Evolutionary conservation across 2,329 filamentous ascomycete genomes (phyloP), one percentile per base, ranked within the genome.

Genomic region (Parascedosporium putredinis): DNA sequence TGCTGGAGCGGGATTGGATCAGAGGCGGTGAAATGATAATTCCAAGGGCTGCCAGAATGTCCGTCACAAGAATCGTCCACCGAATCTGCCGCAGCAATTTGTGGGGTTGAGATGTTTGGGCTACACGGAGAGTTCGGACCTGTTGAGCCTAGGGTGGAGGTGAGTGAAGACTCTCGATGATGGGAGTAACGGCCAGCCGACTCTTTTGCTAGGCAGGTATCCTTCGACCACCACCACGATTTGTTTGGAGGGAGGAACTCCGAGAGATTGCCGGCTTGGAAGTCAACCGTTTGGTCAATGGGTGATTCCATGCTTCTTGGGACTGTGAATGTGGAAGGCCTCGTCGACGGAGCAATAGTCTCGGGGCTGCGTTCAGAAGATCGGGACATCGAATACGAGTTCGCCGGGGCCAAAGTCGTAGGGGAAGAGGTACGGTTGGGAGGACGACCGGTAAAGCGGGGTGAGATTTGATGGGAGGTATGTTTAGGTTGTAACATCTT

Each of bases 41-140:
- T 50, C 48, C 48, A 50, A 23, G 47, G 40, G 18, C n/a, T 36
- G 42, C 16, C 45, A 50, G 61, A 57, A 50, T 67, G 55, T 62
- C 74, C 62, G 38, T 70, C 71, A 57, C 70, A 60, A 53, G 73
- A 64, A 50, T 79, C 78, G 49, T 65, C 66, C 12, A 59, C 53
- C 14, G 73, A 64, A 54, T 79, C 76, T 43, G 67, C 70, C 12
- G 78, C 63, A 22, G 75, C 75, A 46, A 83, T 78, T 7, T 79
- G 76, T 2, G 78, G 78, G 53, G 80, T 77, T 33, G 76, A 71
- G 2, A 69, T 74, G 57, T 69, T 78, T 51, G 72, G 66, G 34
- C 70, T 73, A 60, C 71, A 82, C 3, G 79, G 78, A 16, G 79
- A 83, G 0, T 73, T 68, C 16, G 79, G 79, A n/a, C 75, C 76